These are phyloP conservation scores for Grifola frondosa DNA, from an alignment of 1,284 basidiomycete genomes.

Conservation along the genomic window DNA sequence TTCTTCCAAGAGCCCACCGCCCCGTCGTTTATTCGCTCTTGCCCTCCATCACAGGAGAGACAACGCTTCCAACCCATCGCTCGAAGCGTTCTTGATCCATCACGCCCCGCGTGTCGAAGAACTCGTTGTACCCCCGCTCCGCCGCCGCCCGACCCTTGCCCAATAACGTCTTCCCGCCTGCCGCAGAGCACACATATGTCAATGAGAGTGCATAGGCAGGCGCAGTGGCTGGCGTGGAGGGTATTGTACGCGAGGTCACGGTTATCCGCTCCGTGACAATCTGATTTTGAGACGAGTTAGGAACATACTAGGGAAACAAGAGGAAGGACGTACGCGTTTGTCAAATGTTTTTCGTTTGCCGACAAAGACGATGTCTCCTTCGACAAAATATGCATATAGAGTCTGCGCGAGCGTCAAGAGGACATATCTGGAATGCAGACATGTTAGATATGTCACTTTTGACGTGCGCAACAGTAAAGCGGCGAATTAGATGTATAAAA, in stretches of 20 bases:
- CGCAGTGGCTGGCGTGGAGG: slow-evolving; percentile 42
- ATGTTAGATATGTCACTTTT: too few species aligned
- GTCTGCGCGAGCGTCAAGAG: slow-evolving; percentile 69
- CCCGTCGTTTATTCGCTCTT: slow-evolving; percentile 23
- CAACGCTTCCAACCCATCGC: slow-evolving; percentile 68
- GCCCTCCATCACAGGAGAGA: slow-evolving; percentile 42
- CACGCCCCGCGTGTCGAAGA: slow-evolving; percentile 71
- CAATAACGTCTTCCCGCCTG: slow-evolving; percentile 74
- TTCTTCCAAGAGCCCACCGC: too few species aligned
- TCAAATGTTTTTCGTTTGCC: slow-evolving; percentile 83
- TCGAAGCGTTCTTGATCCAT: slow-evolving; percentile 73
- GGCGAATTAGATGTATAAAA: slow-evolving; percentile 8
- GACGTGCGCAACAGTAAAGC: too few species aligned
- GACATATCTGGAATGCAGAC: slow-evolving; percentile 55
- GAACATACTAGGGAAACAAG: slow-evolving; percentile 2
- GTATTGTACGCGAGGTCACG: slow-evolving; percentile 62
- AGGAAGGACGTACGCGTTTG: slow-evolving; percentile 58
- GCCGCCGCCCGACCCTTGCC: slow-evolving; percentile 58
- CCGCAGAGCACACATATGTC: slow-evolving; percentile 71
- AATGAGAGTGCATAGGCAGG: slow-evolving; percentile 67
- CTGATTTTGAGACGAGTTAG: slow-evolving; percentile 33
- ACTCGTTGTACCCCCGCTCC: slow-evolving; percentile 55
- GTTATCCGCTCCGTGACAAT: slow-evolving; percentile 83
- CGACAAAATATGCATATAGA: slow-evolving; percentile 78
- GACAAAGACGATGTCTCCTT: slow-evolving; percentile 78